A percentile compares a stretch with the other conserved stretches of the same genome.
Conservation (phyloP, 2,329 filamentous ascomycete genomes). For the Colletotrichum tanaceti region DNA sequence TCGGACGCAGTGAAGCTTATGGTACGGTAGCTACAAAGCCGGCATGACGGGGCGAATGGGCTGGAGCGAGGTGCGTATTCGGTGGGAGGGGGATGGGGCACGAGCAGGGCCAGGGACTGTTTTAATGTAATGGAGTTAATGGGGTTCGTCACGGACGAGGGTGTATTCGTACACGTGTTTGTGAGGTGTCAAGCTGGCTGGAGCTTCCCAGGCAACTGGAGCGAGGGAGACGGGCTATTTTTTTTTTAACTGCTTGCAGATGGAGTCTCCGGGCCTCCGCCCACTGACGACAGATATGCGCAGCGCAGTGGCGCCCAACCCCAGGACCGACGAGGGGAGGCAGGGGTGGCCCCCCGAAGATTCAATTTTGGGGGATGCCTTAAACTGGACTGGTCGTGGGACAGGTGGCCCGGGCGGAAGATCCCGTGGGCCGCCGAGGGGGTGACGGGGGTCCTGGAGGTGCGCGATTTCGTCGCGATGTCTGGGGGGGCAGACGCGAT, state of each 20-base stretch:
- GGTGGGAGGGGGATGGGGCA: conserved; percentile 5
- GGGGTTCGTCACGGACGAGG: conserved; percentile 37
- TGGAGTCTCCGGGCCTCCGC: conserved; percentile 27
- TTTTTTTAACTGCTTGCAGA: conserved; percentile 21
- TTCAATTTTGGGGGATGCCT: conserved; percentile 30
- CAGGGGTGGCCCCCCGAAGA: conserved; percentile 35
- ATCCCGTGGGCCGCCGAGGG: conserved; percentile 37
- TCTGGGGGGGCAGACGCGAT: conserved; percentile 29
- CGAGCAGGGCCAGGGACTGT: conserved; percentile 14
- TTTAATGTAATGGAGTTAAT: conserved; percentile 18
- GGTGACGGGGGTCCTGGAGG: conserved; percentile 10
- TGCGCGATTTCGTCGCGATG: conserved; percentile 35
- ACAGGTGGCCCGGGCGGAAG: conserved; percentile 35
- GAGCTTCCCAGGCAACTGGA: conserved; percentile 33
- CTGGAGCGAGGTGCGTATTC: background rate
- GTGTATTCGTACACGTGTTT: conserved; percentile 7
- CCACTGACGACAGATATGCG: conserved; percentile 36
- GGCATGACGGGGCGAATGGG: background rate
- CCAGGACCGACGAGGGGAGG: conserved; percentile 22
- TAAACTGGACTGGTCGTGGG: conserved; percentile 17
- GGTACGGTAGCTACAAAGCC: conserved; percentile 3
- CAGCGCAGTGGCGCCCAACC: conserved; percentile 18
- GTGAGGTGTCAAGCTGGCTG: conserved; percentile 34
- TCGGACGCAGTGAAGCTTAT: conserved; percentile 1
- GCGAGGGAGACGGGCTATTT: conserved; percentile 25